Evolutionary conservation across 345 rosid genomes (phyloP).

Genomic region (Limnanthes douglasii): DNA sequence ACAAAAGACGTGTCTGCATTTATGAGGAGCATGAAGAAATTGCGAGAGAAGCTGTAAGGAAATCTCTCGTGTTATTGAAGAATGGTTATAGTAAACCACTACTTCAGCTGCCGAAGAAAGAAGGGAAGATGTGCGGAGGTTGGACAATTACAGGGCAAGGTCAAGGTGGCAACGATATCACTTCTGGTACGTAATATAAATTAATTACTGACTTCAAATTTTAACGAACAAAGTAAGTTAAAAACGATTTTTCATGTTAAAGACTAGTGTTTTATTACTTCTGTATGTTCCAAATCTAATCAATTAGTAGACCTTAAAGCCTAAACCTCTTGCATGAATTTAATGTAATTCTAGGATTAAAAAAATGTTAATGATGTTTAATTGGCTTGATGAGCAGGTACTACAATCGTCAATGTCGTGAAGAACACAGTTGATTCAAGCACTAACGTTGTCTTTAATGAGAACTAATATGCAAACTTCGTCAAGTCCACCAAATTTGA

Average conservation of each 20-base stretch:
- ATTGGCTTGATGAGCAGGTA: slow-evolving; percentile 24
- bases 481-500: slow-evolving; percentile 27
- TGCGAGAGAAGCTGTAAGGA: slow-evolving; percentile 49
- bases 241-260: no score
- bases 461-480: slow-evolving; percentile 17
- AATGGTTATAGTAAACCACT: slow-evolving; percentile 26
- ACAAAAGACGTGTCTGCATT: no score
- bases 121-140: slow-evolving; percentile 38
- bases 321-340: no score
- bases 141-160: slow-evolving; percentile 45
- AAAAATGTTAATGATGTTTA: no score
- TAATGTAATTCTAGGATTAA: no score
- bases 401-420: slow-evolving; percentile 31
- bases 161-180: slow-evolving; percentile 24
- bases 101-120: slow-evolving; percentile 34
- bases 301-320: no score
- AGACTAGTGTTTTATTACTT: no score
- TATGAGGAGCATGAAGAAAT: slow-evolving; percentile 38
- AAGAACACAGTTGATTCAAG: slow-evolving; percentile 16
- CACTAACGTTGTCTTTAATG: slow-evolving; percentile 17
- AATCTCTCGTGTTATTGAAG: slow-evolving; percentile 39
- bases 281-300: no score
- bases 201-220: no score
- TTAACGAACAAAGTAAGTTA: no score
- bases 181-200: slow-evolving; percentile 26